These are phyloP conservation scores for Areca catechu DNA, from an alignment of 176 grass and related monocot species.

Conservation along the genomic window DNA sequence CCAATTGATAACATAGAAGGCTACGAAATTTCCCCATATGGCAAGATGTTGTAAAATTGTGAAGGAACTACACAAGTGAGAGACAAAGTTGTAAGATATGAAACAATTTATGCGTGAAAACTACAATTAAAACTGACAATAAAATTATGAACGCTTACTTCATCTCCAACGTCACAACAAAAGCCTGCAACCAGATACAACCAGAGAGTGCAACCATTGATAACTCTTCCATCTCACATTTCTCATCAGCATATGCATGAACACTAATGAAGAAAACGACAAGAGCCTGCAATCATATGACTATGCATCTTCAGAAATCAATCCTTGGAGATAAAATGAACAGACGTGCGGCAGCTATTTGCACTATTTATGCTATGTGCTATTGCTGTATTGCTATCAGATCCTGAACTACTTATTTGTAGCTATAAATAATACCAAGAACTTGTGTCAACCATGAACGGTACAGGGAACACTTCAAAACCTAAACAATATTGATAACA, in stretches of 20 bases:
- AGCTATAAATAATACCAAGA: no score
- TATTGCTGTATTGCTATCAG: no score
- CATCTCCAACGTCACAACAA: slow-evolving; percentile 73
- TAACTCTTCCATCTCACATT: slow-evolving; percentile 77
- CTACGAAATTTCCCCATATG: slow-evolving; percentile 82
- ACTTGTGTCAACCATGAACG: no score
- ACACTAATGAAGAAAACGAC: slow-evolving; percentile 57
- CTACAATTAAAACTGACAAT: not conserved
- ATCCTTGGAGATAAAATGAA: no score
- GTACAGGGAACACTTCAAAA: no score
- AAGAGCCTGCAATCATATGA: slow-evolving; percentile 43
- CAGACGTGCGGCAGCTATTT: no score
- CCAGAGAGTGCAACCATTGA: slow-evolving; percentile 87
- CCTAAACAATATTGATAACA: no score
- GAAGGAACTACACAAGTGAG: slow-evolving; percentile 51
- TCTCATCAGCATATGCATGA: slow-evolving; percentile 58
- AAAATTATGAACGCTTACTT: slow-evolving; percentile 36
- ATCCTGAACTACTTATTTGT: no score
- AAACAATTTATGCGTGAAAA: no score
- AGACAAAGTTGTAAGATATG: no score
- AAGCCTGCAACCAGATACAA: slow-evolving; percentile 92
- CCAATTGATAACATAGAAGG: slow-evolving; percentile 79
- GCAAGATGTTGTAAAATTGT: slow-evolving; percentile 53
- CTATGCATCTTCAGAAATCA: no score
- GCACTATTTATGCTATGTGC: no score